These are phyloP conservation scores for Cercospora sp. DNA, from an alignment of 2,329 filamentous ascomycete genomes.

Conservation along the genomic window DNA sequence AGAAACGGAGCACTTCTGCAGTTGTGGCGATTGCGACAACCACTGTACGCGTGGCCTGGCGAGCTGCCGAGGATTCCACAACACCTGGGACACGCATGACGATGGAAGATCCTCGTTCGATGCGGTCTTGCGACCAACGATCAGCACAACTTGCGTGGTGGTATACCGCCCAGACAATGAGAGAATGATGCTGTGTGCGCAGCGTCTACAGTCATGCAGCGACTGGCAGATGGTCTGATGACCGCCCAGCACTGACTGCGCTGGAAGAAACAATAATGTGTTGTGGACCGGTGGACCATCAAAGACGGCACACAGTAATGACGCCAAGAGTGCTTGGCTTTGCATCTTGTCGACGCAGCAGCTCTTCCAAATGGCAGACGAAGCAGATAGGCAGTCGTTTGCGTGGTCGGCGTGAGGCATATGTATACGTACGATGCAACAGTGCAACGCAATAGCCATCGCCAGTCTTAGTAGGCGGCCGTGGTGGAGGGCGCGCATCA, in stretches of 20 bases:
- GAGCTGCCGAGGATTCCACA: background rate
- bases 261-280: background rate
- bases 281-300: background rate
- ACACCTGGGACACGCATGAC: slow-evolving; percentile 1
- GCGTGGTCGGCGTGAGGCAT: background rate
- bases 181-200: background rate
- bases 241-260: background rate
- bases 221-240: background rate
- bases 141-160: background rate
- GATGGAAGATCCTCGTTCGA: background rate
- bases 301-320: background rate
- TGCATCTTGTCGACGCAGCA: background rate
- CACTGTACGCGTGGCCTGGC: background rate
- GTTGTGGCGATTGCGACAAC: background rate
- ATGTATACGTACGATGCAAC: background rate
- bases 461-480: background rate
- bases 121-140: background rate
- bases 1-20: background rate
- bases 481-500: background rate
- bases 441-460: background rate
- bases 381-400: background rate
- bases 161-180: background rate
- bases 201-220: background rate
- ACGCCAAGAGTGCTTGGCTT: background rate
- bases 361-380: background rate